Percentiles rank a stretch among this genome's conserved stretches.
Conservation (phyloP, 179 eudicot genomes). For the Carnegiea gigantea region DNA sequence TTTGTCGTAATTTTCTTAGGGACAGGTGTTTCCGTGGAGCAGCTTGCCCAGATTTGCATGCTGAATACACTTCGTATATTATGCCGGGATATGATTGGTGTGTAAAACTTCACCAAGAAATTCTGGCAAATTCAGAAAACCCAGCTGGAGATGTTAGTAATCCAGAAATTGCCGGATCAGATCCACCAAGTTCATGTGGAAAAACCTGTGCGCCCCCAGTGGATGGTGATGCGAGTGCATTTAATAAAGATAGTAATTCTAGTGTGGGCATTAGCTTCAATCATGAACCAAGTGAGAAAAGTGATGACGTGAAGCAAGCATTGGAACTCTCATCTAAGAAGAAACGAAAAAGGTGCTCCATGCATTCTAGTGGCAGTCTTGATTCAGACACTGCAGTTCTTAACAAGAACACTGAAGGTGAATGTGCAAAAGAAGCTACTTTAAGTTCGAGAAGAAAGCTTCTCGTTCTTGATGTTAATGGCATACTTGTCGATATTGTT, state of each 20-base stretch:
- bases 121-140: conserved; percentile 32
- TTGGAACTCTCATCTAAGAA: not conserved
- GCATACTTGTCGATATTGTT: conserved; percentile 63
- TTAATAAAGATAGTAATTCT: not conserved
- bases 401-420: not conserved
- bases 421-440: conserved; percentile 17
- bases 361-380: not conserved
- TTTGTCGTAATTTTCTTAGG: conserved; percentile 57
- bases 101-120: conserved; percentile 39
- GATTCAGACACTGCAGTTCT: not conserved
- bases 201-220: not conserved
- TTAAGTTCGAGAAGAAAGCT: conserved; percentile 44
- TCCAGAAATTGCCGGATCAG: not conserved
- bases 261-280: not conserved
- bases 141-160: conserved; percentile 13
- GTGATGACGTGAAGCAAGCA: not conserved
- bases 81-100: conserved; percentile 42
- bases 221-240: not conserved
- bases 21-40: conserved; percentile 74
- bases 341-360: not conserved
- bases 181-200: not conserved
- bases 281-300: not conserved
- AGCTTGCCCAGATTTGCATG: conserved; percentile 60
- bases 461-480: conserved; percentile 82
- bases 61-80: conserved; percentile 34